These are phyloP conservation scores for Monascus purpureus DNA, from an alignment of 495 filamentous ascomycete genomes.

Conservation along the genomic window DNA sequence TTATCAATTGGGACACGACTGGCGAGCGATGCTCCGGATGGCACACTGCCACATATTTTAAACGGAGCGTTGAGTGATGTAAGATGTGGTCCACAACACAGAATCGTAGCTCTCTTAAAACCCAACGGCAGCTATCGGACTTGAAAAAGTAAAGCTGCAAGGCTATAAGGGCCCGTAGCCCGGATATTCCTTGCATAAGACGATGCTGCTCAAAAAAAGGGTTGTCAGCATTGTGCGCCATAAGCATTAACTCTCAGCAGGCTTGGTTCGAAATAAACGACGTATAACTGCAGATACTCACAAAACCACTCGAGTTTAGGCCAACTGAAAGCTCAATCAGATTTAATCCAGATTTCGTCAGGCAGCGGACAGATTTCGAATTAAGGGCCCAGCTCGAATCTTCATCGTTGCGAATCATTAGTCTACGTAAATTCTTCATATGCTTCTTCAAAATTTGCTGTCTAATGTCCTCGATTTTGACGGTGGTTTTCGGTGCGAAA, in stretches of 20 bases:
- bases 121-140: neutral
- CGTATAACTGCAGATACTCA: conserved; percentile 16
- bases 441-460: conserved; percentile 23
- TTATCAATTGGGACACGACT: neutral
- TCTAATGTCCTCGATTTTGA: conserved; percentile 38
- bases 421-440: conserved; percentile 7
- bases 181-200: conserved; percentile 3
- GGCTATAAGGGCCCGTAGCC: conserved; percentile 2
- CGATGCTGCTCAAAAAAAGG: conserved; percentile 1
- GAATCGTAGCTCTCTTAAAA: conserved; percentile 1
- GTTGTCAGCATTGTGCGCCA: neutral
- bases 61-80: neutral
- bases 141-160: conserved; percentile 5
- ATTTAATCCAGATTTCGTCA: conserved; percentile 29
- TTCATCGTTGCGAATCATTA: conserved; percentile 22
- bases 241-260: neutral
- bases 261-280: neutral
- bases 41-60: conserved; percentile 5
- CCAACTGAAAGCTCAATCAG: conserved; percentile 41
- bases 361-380: conserved; percentile 28
- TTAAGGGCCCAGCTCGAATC: conserved; percentile 41
- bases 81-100: conserved; percentile 3
- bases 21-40: neutral
- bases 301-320: conserved; percentile 33
- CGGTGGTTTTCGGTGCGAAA: conserved; percentile 28